These are phyloP conservation scores for Arabidopsis lyrata DNA, from an alignment of 441 rosid genomes.

Conservation along the genomic window DNA sequence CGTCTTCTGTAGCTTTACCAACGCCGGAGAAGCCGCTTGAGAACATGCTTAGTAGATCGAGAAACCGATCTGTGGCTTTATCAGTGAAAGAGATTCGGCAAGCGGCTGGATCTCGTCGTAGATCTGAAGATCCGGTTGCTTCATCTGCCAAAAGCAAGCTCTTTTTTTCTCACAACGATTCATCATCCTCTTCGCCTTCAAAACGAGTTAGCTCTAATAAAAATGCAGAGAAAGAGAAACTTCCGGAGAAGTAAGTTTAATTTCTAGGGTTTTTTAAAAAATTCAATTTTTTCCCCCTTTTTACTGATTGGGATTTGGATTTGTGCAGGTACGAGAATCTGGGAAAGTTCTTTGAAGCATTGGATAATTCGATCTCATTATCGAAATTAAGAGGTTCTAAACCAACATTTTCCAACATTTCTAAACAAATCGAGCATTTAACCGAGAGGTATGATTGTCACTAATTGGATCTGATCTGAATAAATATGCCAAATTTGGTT, in stretches of 20 bases:
- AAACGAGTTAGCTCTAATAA: conserved; percentile 15
- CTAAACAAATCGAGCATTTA: conserved; percentile 62
- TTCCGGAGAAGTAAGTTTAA: conserved; percentile 64
- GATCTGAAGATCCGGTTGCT: conserved; percentile 34
- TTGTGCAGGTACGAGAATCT: conserved; percentile 60
- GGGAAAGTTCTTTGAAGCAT: conserved; percentile 69
- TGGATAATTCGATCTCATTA: conserved; percentile 68
- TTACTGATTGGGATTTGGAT: conserved; percentile 18
- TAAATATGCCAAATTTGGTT: neutral
- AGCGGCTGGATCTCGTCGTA: conserved; percentile 54
- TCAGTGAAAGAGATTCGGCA: conserved; percentile 68
- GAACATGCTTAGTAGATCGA: conserved; percentile 53
- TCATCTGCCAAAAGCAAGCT: conserved; percentile 64
- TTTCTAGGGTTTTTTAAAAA: neutral
- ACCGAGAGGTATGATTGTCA: conserved; percentile 66
- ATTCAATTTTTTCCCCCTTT: neutral
- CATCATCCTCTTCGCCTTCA: conserved; percentile 21
- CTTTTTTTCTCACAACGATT: conserved; percentile 45
- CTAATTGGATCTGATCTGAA: conserved; percentile 25
- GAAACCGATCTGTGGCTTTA: conserved; percentile 67
- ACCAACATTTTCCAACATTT: conserved; percentile 61
- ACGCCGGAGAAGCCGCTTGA: conserved; percentile 69
- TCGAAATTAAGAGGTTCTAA: conserved; percentile 59
- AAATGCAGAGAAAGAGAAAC: conserved; percentile 35
- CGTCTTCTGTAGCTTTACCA: conserved; percentile 47